phyloP scores from a whole-genome alignment of 768 basidiomycete species.

The Hemileccinum rubropunctum region DNA sequence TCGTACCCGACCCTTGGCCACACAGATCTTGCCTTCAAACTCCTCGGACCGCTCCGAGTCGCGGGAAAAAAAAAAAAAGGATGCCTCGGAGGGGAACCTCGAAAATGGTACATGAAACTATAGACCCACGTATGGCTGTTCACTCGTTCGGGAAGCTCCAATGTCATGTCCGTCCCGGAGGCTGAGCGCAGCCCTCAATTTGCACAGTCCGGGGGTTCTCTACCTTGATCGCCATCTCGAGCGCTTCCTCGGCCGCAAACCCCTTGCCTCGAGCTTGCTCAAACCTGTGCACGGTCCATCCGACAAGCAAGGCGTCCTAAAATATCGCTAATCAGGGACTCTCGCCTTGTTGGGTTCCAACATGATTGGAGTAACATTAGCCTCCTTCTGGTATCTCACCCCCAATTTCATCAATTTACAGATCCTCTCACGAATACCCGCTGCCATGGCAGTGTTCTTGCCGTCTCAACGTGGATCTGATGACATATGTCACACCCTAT shows the following conservation, averaged over 20 bases:
- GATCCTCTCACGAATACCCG: slow-evolving; percentile 27
- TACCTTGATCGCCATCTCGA: neutral
- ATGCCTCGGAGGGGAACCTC: no score
- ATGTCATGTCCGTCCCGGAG: neutral
- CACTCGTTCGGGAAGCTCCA: neutral
- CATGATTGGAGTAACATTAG: slow-evolving; percentile 2
- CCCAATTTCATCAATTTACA: slow-evolving; percentile 11
- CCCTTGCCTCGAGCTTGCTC: neutral
- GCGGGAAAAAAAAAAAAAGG: no score
- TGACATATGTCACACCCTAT: slow-evolving; percentile 6
- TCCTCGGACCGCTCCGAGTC: slow-evolving; percentile 17
- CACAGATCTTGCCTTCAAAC: neutral
- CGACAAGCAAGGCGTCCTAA: slow-evolving; percentile 13
- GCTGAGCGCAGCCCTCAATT: no score
- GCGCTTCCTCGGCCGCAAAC: neutral
- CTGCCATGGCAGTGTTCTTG: neutral
- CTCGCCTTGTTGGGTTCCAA: slow-evolving; percentile 1
- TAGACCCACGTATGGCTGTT: no score
- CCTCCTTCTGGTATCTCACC: slow-evolving; percentile 9
- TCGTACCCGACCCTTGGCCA: neutral
- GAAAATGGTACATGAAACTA: no score
- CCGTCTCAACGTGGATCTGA: slow-evolving; percentile 2
- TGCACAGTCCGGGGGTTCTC: neutral
- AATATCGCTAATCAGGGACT: slow-evolving; percentile 24
- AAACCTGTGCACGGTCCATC: neutral